Evolutionary conservation across 768 basidiomycete genomes (phyloP).

Genomic region (Fomitopsis serialis): DNA sequence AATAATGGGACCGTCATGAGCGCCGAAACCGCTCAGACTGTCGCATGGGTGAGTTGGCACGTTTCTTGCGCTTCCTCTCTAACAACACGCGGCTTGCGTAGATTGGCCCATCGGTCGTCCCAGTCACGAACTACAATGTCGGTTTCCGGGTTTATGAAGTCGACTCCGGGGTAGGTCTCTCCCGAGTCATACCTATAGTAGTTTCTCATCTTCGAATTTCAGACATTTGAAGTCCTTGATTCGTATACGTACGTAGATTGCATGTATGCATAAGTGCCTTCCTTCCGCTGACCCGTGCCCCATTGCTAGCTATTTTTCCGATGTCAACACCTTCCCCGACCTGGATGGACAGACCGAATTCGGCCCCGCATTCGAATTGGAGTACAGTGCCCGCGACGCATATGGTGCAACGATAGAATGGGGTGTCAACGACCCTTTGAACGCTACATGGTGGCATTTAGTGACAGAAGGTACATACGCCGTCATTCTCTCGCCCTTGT

Average conservation of each 20-base stretch:
- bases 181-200: no score
- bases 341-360: slow-evolving; percentile 47
- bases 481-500: no score
- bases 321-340: slow-evolving; percentile 49
- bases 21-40: slow-evolving; percentile 46
- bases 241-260: slow-evolving; percentile 59
- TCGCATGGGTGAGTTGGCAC: slow-evolving; percentile 38
- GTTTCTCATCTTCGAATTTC: not conserved
- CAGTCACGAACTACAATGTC: slow-evolving; percentile 64
- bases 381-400: slow-evolving; percentile 63
- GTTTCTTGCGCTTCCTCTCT: not conserved
- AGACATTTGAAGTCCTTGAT: slow-evolving; percentile 75
- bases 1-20: slow-evolving; percentile 63
- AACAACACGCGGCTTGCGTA: no score
- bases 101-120: slow-evolving; percentile 60
- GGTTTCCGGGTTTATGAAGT: slow-evolving; percentile 72
- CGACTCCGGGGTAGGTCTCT: slow-evolving; percentile 49
- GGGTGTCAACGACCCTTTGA: slow-evolving; percentile 58
- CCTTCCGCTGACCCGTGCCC: no score
- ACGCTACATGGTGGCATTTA: slow-evolving; percentile 77
- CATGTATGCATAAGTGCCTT: not conserved
- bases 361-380: slow-evolving; percentile 55
- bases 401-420: slow-evolving; percentile 57
- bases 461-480: slow-evolving; percentile 57
- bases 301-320: slow-evolving; percentile 39